Conservation (phyloP, 139 green algal genomes). For the Chlamydomonas incerta region DNA sequence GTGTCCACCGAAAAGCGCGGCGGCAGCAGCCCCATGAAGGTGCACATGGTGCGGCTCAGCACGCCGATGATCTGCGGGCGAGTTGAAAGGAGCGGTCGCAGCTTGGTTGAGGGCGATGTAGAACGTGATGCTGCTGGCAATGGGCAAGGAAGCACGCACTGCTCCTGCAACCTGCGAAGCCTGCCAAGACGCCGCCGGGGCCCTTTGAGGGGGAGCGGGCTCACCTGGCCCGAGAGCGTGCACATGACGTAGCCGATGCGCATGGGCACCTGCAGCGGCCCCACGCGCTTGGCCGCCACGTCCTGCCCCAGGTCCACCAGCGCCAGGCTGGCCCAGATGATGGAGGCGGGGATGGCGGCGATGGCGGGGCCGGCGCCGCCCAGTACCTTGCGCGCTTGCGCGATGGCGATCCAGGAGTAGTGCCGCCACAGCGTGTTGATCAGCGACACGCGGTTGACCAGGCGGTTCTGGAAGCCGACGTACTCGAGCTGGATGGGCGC, state of each 20-base stretch:
- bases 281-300: conserved; percentile 63
- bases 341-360: conserved; percentile 73
- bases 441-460: conserved; percentile 63
- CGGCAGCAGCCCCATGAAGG: conserved; percentile 73
- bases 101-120: too few relatives aligned
- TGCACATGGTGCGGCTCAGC: conserved; percentile 70
- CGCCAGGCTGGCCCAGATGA: conserved; percentile 82
- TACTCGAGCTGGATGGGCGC: conserved; percentile 76
- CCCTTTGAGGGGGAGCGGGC: too few relatives aligned
- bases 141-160: too few relatives aligned
- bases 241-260: conserved; percentile 74
- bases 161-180: too few relatives aligned
- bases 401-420: conserved; percentile 75
- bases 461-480: conserved; percentile 47
- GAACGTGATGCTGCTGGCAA: too few relatives aligned
- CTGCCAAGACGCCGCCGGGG: too few relatives aligned
- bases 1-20: conserved; percentile 19
- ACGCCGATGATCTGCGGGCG: conserved; percentile 70
- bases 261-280: conserved; percentile 54
- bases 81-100: too few relatives aligned
- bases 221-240: conserved; percentile 60
- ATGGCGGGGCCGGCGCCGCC: conserved; percentile 81
- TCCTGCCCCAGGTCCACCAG: conserved; percentile 69
- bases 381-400: conserved; percentile 83
- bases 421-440: conserved; percentile 71